A percentile compares a stretch with the other conserved stretches of the same genome.
Conservation (phyloP, 2,329 filamentous ascomycete genomes). For the Sarocladium strictum region DNA sequence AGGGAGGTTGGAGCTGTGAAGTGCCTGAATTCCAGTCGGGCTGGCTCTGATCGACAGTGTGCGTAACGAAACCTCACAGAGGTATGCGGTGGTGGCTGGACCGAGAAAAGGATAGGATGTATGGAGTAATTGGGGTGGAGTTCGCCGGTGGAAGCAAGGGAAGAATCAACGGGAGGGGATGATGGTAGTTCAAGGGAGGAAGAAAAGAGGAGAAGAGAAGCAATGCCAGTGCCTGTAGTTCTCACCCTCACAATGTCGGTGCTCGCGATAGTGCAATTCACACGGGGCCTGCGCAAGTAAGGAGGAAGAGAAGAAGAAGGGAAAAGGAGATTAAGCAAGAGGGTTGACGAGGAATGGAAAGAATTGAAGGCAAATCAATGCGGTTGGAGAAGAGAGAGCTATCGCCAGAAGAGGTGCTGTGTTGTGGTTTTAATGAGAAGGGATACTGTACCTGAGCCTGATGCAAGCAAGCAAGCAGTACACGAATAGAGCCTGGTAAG, state of each 20-base stretch:
- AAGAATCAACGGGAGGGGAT: not conserved
- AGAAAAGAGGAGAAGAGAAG: not conserved
- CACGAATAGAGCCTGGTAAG: not conserved
- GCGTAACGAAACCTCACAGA: not conserved
- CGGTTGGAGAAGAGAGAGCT: not conserved
- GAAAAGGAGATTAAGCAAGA: not conserved
- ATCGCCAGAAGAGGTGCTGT: not conserved
- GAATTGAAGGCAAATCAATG: not conserved
- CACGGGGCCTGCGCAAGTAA: not conserved
- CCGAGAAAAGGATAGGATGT: not conserved
- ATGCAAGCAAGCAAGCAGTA: not conserved
- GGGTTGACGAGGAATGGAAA: not conserved
- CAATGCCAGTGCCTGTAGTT: constrained; percentile 1
- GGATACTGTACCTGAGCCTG: not conserved
- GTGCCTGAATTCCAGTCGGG: constrained; percentile 7
- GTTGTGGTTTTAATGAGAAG: constrained; percentile 2
- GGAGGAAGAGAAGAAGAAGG: not conserved
- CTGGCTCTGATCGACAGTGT: constrained; percentile 6
- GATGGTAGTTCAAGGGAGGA: not conserved
- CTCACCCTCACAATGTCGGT: not conserved
- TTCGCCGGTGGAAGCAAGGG: not conserved
- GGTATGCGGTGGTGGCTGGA: constrained; percentile 8
- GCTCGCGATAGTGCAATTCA: not conserved
- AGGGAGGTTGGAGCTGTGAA: not conserved
- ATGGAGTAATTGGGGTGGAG: not conserved